Percentiles rank a stretch among this genome's conserved stretches.
Conservation (phyloP, 495 filamentous ascomycete genomes). For the Penicillium paxilli region DNA sequence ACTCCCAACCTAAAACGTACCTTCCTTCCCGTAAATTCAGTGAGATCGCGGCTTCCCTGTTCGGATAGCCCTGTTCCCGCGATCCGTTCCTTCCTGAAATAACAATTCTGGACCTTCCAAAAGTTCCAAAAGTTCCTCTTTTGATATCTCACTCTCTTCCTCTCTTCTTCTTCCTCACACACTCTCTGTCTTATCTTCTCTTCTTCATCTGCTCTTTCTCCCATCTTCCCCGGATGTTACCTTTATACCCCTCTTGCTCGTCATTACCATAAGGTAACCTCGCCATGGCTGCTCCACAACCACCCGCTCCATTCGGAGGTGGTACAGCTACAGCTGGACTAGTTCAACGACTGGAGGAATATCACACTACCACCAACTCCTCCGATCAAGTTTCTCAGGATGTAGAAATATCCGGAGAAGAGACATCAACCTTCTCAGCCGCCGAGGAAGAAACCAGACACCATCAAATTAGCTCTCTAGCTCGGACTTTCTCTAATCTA, state of each 20-base stretch:
- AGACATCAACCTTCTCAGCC: background rate
- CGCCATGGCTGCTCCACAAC: constrained; percentile 10
- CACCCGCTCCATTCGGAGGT: constrained; percentile 25
- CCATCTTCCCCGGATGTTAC: background rate
- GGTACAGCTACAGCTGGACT: constrained; percentile 10
- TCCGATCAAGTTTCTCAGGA: constrained; percentile 1
- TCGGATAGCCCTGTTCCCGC: constrained; percentile 1
- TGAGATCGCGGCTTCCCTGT: background rate
- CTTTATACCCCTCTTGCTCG: background rate
- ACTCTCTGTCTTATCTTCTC: background rate
- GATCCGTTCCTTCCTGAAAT: constrained; percentile 10
- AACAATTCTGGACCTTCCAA: background rate
- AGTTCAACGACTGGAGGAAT: constrained; percentile 9
- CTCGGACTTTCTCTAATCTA: constrained; percentile 39
- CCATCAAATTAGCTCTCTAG: constrained; percentile 38
- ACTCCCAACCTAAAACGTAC: too few relatives aligned
- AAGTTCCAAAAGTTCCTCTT: too few relatives aligned
- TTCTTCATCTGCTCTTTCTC: too few relatives aligned
- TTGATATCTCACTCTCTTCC: background rate
- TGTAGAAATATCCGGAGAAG: constrained; percentile 16
- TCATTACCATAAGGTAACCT: background rate
- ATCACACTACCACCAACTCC: background rate
- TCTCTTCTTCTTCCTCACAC: background rate
- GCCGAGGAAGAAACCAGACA: constrained; percentile 24
- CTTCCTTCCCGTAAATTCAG: background rate